phyloP scores from a whole-genome alignment of 1,284 basidiomycete genomes.

The Peniophora sp. region DNA sequence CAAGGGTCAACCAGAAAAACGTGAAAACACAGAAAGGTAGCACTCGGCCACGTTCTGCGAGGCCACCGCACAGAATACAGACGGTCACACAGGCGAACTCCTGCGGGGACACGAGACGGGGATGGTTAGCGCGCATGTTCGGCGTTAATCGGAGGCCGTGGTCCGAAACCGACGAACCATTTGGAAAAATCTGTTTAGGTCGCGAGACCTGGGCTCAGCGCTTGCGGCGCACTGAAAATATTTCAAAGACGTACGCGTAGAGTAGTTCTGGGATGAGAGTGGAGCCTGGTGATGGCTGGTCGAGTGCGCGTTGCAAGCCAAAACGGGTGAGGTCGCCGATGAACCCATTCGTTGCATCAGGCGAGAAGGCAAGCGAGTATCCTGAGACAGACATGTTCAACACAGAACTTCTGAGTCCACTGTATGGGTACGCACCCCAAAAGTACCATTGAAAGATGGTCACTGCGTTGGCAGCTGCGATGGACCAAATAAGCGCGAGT shows the following conservation, averaged over 20 bases:
- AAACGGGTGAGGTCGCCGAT: conserved; percentile 74
- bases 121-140: neutral
- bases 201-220: too few species aligned
- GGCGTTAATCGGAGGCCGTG: neutral
- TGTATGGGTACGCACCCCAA: conserved; percentile 49
- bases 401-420: neutral
- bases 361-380: conserved; percentile 77
- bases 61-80: conserved; percentile 70
- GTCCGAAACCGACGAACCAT: too few species aligned
- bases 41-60: conserved; percentile 85
- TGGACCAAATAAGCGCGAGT: conserved; percentile 62
- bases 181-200: too few species aligned
- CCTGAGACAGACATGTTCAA: neutral
- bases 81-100: conserved; percentile 79
- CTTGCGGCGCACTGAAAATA: too few species aligned
- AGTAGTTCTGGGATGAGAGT: conserved; percentile 64
- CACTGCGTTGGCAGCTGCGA: conserved; percentile 65
- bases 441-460: conserved; percentile 88
- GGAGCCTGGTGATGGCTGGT: conserved; percentile 69
- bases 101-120: neutral
- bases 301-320: conserved; percentile 67
- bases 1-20: conserved; percentile 81
- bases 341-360: conserved; percentile 68
- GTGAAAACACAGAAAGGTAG: conserved; percentile 84
- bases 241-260: conserved; percentile 68